phyloP scores from a whole-genome alignment of 1,284 basidiomycete species.

The Binderoboletus segoi region DNA sequence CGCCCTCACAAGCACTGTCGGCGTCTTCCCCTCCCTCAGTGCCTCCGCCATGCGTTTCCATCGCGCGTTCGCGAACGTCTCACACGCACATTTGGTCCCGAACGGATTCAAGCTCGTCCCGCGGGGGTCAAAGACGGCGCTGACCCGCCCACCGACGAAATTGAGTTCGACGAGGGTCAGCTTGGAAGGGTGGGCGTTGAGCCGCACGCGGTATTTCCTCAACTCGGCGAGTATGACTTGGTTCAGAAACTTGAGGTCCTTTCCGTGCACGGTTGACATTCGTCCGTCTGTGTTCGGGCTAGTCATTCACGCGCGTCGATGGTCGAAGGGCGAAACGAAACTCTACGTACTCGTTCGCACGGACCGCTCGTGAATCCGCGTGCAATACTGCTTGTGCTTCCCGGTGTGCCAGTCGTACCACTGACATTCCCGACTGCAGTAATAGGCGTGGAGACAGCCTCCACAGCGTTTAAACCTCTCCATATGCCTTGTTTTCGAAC shows the following conservation, averaged over 20 bases:
- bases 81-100: constrained; percentile 27
- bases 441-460: constrained; percentile 31
- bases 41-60: constrained; percentile 29
- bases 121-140: constrained; percentile 24
- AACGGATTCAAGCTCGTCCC: constrained; percentile 26
- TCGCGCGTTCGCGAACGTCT: constrained; percentile 22
- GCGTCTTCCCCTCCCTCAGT: constrained; percentile 14
- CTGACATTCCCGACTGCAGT: constrained; percentile 30
- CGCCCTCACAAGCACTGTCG: constrained; percentile 28
- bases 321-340: neutral
- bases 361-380: constrained; percentile 22
- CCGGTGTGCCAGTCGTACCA: constrained; percentile 29
- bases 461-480: constrained; percentile 24
- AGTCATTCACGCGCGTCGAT: neutral
- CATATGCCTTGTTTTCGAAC: constrained; percentile 20
- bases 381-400: constrained; percentile 32
- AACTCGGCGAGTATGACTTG: constrained; percentile 30
- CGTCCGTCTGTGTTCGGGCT: constrained; percentile 15
- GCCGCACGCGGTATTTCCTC: constrained; percentile 20
- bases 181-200: constrained; percentile 18
- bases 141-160: constrained; percentile 15
- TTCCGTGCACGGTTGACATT: constrained; percentile 26
- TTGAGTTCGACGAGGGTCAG: constrained; percentile 31
- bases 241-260: constrained; percentile 31
- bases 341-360: constrained; percentile 19